These are phyloP conservation scores for Melampsora americana DNA, from an alignment of 1,284 basidiomycete species.

Conservation along the genomic window DNA sequence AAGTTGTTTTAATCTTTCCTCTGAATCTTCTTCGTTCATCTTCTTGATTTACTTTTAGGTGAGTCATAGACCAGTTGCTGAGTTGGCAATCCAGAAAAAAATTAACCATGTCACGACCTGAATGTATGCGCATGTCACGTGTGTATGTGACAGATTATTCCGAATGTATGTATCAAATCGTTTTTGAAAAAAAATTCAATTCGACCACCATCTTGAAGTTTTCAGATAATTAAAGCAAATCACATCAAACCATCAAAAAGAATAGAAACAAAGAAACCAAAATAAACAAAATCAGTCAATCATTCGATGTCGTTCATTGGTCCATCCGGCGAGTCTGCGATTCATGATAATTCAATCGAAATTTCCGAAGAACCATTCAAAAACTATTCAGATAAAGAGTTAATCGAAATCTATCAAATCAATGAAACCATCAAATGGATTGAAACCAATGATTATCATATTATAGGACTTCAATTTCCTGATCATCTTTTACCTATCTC, in stretches of 20 bases:
- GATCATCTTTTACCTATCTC: slow-evolving; percentile 86
- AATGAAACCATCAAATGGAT: slow-evolving; percentile 92
- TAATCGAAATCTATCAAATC: slow-evolving; percentile 57
- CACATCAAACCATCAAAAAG: neutral
- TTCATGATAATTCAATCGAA: neutral
- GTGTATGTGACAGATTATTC: neutral
- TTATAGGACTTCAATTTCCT: slow-evolving; percentile 84
- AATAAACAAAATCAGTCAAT: neutral
- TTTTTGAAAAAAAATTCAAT: too few species aligned
- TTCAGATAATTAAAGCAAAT: too few species aligned
- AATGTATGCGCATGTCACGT: slow-evolving; percentile 8
- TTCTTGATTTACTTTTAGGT: too few species aligned
- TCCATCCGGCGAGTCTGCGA: slow-evolving; percentile 4
- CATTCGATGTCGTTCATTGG: neutral
- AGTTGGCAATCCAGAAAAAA: too few species aligned
- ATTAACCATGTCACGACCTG: neutral
- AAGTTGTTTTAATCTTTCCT: neutral
- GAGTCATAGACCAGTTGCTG: too few species aligned
- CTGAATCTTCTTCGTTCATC: neutral
- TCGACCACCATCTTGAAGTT: too few species aligned
- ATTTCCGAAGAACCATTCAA: neutral
- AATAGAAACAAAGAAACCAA: neutral
- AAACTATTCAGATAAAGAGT: neutral
- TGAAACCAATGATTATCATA: slow-evolving; percentile 65
- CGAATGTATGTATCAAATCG: too few species aligned